Percentiles rank a stretch among this genome's conserved stretches.
These are phyloP conservation scores for Agaricus blazei DNA, from an alignment of 768 basidiomycete genomes.

Conservation along the genomic window DNA sequence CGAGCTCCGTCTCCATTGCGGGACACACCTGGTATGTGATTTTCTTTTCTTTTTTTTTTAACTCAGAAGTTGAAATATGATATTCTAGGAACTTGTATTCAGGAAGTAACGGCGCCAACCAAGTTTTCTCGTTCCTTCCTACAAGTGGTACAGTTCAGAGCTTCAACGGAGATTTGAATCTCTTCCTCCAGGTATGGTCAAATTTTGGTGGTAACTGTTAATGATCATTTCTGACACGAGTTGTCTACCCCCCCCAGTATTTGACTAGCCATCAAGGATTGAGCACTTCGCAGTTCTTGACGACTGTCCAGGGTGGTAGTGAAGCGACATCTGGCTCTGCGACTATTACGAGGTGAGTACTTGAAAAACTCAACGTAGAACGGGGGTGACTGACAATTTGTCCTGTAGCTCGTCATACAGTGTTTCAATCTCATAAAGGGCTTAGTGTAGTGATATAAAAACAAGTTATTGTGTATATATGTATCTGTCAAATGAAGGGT, in stretches of 20 bases:
- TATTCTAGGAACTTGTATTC: conserved; percentile 45
- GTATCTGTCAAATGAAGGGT: too few relatives aligned
- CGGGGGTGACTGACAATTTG: background rate
- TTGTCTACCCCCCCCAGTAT: conserved; percentile 29
- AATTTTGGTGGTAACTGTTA: background rate
- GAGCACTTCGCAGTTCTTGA: conserved; percentile 48
- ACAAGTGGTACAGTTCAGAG: conserved; percentile 31
- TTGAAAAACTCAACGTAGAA: background rate
- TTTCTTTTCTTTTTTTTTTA: background rate
- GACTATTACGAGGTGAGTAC: conserved; percentile 46
- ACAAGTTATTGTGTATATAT: too few relatives aligned
- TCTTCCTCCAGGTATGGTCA: conserved; percentile 40
- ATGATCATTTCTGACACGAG: background rate
- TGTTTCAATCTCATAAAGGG: background rate
- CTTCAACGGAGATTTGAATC: conserved; percentile 51
- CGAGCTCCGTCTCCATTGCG: conserved; percentile 38
- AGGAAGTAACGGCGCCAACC: conserved; percentile 50
- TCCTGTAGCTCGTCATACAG: conserved; percentile 2
- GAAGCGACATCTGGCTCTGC: conserved; percentile 59
- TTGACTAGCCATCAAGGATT: conserved; percentile 42
- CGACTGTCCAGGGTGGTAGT: conserved; percentile 55
- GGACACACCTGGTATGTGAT: conserved; percentile 42
- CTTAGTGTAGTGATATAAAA: background rate
- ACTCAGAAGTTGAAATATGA: too few relatives aligned
- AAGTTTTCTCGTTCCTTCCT: conserved; percentile 46